Evolutionary conservation across 1,139 yeast genomes (phyloP).

Genomic region (Yamadazyma pseudoaaseri): DNA sequence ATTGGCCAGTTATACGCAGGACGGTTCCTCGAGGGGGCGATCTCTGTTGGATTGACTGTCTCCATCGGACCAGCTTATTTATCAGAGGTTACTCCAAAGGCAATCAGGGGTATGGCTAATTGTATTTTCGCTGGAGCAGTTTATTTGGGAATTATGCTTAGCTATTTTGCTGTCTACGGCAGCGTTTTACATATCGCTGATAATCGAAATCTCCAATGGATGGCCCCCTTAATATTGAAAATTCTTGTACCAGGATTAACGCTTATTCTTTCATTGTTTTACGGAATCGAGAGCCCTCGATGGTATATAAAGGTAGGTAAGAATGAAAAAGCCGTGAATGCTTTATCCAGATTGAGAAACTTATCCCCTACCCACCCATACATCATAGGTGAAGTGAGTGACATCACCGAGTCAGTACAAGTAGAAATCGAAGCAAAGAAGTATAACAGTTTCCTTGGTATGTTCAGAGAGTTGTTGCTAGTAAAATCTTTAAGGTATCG

Average conservation of each 20-base stretch:
- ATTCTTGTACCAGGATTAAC: constrained; percentile 34
- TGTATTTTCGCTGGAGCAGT: constrained; percentile 50
- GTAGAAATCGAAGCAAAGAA: constrained; percentile 30
- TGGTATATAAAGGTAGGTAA: constrained; percentile 34
- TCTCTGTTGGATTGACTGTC: constrained; percentile 53
- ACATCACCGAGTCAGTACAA: constrained; percentile 39
- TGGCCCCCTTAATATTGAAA: constrained; percentile 30
- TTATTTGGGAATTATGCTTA: constrained; percentile 47
- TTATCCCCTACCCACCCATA: constrained; percentile 47
- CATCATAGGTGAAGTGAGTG: constrained; percentile 46
- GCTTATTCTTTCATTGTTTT: constrained; percentile 26
- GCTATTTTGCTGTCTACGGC: constrained; percentile 44
- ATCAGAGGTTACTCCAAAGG: constrained; percentile 47
- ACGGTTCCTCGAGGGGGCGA: constrained; percentile 45
- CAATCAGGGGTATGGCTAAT: constrained; percentile 45
- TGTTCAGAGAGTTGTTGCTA: constrained; percentile 30
- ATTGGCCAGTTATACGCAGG: constrained; percentile 50
- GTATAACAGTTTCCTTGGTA: constrained; percentile 22
- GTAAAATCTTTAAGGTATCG: constrained; percentile 37
- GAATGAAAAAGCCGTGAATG: constrained; percentile 27
- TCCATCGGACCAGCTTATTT: constrained; percentile 51
- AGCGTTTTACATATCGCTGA: constrained; percentile 27
- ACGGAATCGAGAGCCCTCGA: constrained; percentile 35
- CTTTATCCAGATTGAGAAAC: constrained; percentile 41
- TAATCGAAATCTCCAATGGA: constrained; percentile 26